Evolutionary conservation across 148 eudicot genomes (phyloP), one percentile per base, ranked within the genome.

Genomic region (Vaccinium darrowii): DNA sequence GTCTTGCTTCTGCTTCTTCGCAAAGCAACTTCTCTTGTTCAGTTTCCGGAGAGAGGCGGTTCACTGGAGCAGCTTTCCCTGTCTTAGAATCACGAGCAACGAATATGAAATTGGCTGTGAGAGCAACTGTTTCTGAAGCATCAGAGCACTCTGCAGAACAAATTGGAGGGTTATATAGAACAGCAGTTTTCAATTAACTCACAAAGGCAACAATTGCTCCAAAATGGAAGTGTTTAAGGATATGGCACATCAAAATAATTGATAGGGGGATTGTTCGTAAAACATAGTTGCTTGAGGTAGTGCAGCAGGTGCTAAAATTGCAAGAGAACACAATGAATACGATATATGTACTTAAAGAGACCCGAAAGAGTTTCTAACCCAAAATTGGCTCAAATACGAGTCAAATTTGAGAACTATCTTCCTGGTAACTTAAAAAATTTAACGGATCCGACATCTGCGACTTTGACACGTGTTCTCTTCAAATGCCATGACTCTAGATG

Each of bases 1-100:
- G 90, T 87, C 98, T 95, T 15, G 92, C 92, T 88, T 97, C 99
- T 62, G 99, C 95, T 89, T 93, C 98, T 86, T 92, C 93, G 52
- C 84, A 93, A 50, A 97, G 86, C 62, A 86, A 56, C 75, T 91
- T 94, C 86, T 97, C 98, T 76, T 67, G 84, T 87, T 94, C 98
- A 18, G 98, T 95, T 90, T 97, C 92, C 9, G 98, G 98, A 77
- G 90, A 87, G 60, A 97, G 89, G 78, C 98, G 90, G 81, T 97
- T 97, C 47, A 97, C 98, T 65, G 92, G 92, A 84, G 98, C 96
- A 80, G 98, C 96, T 90, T 91, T 90, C 62, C 94, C 92, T 3
- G 99, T 97, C 88, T 94, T 90, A 62, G 98, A 94, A 88, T 97
- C 98, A 81, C 98, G 99, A 62, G 98, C 98, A 52, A 97, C 99